Evolutionary conservation across 176 grass and related monocot species (phyloP), one percentile per base, ranked within the genome.

Genomic region (Zizania latifolia): DNA sequence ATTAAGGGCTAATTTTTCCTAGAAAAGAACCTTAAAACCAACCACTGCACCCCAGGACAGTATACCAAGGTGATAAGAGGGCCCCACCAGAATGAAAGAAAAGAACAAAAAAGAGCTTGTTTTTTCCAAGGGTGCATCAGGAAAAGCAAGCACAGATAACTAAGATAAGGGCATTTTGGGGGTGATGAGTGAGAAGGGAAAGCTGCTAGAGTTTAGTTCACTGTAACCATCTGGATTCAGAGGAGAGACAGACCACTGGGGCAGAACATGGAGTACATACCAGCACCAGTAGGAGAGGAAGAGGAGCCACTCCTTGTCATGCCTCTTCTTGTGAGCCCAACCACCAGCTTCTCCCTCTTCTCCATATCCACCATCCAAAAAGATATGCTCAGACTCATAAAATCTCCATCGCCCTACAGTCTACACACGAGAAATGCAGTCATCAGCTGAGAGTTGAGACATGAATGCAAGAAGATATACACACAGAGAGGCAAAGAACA

Each of bases 161-260:
- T 53, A 53, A 69, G 80, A 87, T 83, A 83, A 83, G 75, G 86
- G 80, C 21, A 88, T 83, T 83, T 74, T 83, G 28, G 86, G 74
- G 61, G 83, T 30, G 68, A 79, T 50, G 68, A 58, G 56, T 60
- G 26, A 48, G 78, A 39, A 30, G 58, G 61, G 78, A 39, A 30
- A 72, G 61, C 35, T 21, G 48, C 44, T 60, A n/a, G 51, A 67
- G 59, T 79, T n/a, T 66, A 23, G 85, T 62, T 68, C 32, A 62
- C 40, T 83, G 69, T 74, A 28, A 39, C 79, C 65, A 41, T 54
- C 75, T 10, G n/a, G n/a, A n/a, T n/a, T n/a, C n/a, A n/a, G n/a
- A n/a, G n/a, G n/a, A 51, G 30, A 45, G 37, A 34, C 4, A 38
- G 3, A 13, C 35, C 33, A 41, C 51, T 50, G 65, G 56, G 45